Conservation (phyloP, 1,284 basidiomycete species). For the Malassezia globosa region DNA sequence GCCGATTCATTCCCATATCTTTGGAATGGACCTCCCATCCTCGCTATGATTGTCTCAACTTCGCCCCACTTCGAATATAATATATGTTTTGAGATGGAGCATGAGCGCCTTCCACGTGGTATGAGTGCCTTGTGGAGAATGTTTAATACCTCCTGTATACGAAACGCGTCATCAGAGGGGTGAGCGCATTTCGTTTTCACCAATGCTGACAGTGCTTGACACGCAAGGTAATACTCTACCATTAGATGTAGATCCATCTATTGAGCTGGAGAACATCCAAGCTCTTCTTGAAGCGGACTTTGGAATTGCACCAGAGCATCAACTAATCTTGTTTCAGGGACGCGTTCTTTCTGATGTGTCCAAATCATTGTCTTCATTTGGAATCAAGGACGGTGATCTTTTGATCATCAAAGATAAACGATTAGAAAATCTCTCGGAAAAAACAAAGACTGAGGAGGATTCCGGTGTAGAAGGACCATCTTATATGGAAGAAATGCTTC, state of each 20-base stretch:
- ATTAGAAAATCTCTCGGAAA: not conserved
- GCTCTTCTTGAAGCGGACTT: conserved; percentile 36
- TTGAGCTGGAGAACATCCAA: conserved; percentile 39
- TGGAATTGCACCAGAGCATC: conserved; percentile 24
- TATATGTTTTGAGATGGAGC: not conserved
- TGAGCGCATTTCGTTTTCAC: not conserved
- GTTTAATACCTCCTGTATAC: no score
- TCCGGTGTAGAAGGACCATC: no score
- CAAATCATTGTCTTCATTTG: conserved; percentile 25
- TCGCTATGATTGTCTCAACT: not conserved
- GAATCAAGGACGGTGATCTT: conserved; percentile 34
- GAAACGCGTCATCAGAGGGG: no score
- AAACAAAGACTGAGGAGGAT: no score
- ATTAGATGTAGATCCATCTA: conserved; percentile 32
- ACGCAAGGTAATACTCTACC: conserved; percentile 32
- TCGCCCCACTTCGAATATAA: no score
- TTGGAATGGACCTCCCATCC: conserved; percentile 10
- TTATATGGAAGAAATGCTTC: conserved; percentile 73
- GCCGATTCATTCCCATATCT: conserved; percentile 13
- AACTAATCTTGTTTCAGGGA: conserved; percentile 25
- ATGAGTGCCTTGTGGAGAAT: no score
- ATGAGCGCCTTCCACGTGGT: not conserved
- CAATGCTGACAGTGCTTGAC: conserved; percentile 41
- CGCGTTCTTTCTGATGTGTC: conserved; percentile 21
- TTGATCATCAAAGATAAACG: conserved; percentile 21